phyloP scores from a whole-genome alignment of 2,329 filamentous ascomycete genomes.

The Curvularia hawaiiensis region DNA sequence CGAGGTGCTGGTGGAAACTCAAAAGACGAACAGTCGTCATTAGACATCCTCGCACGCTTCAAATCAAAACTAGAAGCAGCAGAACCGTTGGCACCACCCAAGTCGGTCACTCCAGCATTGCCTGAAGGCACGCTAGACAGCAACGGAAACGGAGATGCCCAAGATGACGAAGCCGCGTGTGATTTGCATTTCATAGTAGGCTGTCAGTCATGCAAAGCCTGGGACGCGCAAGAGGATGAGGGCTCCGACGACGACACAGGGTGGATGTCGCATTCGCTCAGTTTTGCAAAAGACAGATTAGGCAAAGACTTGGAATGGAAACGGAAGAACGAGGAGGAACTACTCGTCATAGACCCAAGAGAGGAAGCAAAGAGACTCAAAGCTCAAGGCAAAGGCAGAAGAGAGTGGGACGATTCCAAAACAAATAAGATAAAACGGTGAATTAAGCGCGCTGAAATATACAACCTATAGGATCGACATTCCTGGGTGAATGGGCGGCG shows the following conservation, averaged over 20 bases:
- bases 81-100: constrained; percentile 43
- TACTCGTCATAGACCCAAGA: constrained; percentile 90
- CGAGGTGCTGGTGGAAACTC: constrained; percentile 63
- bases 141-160: constrained; percentile 14
- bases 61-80: constrained; percentile 69
- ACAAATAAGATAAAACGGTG: constrained; percentile 25
- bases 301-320: constrained; percentile 92
- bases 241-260: constrained; percentile 64
- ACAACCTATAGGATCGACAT: background rate
- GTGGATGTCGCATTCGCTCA: constrained; percentile 87
- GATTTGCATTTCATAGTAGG: constrained; percentile 96
- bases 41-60: constrained; percentile 80
- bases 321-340: constrained; percentile 86
- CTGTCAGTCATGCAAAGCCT: constrained; percentile 88
- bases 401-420: constrained; percentile 36
- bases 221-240: constrained; percentile 73
- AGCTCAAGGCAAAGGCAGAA: constrained; percentile 54
- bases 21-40: constrained; percentile 56
- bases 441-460: background rate
- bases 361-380: constrained; percentile 77
- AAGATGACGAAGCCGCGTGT: constrained; percentile 64
- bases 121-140: constrained; percentile 26
- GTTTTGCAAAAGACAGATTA: constrained; percentile 85
- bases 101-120: constrained; percentile 36
- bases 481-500: background rate